phyloP scores from a whole-genome alignment of 140 eudicot species.

The Stevia rebaudiana region DNA sequence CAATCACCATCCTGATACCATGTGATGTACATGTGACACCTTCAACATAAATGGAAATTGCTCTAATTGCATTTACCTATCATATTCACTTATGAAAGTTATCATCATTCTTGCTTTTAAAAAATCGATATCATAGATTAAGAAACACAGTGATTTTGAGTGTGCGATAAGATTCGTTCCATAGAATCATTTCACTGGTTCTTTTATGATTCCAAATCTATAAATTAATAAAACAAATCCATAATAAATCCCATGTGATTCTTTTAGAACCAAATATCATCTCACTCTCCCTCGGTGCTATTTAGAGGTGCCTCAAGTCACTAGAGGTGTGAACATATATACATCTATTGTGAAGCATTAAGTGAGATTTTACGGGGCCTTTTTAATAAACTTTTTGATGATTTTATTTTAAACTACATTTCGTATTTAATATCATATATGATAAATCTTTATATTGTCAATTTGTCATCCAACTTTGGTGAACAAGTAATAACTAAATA shows the following conservation, averaged over 20 bases:
- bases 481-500: too few relatives aligned
- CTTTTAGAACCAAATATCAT: too few relatives aligned
- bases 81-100: conserved; percentile 4
- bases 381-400: too few relatives aligned
- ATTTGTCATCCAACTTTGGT: too few relatives aligned
- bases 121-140: neutral
- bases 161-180: neutral
- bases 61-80: conserved; percentile 17
- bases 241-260: neutral
- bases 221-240: neutral
- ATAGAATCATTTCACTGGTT: neutral
- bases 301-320: too few relatives aligned
- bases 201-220: neutral
- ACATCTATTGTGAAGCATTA: too few relatives aligned
- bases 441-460: too few relatives aligned
- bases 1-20: conserved; percentile 28
- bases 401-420: too few relatives aligned
- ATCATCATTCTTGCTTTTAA: neutral
- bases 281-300: too few relatives aligned
- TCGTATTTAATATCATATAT: too few relatives aligned
- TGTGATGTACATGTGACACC: conserved; percentile 43
- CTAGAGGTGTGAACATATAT: too few relatives aligned
- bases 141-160: conserved; percentile 9
- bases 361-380: too few relatives aligned
- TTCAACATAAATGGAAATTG: conserved; percentile 27